Percentiles rank a stretch among this genome's conserved stretches.
Conservation (phyloP, 2,329 filamentous ascomycete species). For the Alternaria novae-zelandiae region DNA sequence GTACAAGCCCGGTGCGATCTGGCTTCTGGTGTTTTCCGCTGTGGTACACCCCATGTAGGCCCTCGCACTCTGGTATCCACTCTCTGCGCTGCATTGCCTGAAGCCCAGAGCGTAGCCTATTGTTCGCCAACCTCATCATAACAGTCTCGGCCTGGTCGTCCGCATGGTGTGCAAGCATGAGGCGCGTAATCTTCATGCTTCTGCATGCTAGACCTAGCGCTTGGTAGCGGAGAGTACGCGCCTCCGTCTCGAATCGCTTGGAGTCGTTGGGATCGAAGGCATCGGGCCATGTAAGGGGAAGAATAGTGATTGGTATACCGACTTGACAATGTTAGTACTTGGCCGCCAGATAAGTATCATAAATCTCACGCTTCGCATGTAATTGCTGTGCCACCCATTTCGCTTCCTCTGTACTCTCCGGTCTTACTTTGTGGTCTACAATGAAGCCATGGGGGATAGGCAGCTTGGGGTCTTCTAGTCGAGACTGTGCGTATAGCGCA, state of each 20-base stretch:
- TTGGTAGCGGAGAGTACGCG: constrained; percentile 76
- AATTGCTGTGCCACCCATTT: constrained; percentile 57
- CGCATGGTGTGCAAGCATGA: constrained; percentile 84
- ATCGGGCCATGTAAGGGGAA: constrained; percentile 49
- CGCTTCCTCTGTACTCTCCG: constrained; percentile 63
- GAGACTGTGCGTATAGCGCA: constrained; percentile 64
- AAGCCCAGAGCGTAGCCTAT: constrained; percentile 73
- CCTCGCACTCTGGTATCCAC: constrained; percentile 84
- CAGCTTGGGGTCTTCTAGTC: constrained; percentile 9
- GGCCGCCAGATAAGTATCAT: not conserved
- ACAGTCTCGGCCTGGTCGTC: constrained; percentile 94
- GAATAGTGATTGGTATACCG: constrained; percentile 37
- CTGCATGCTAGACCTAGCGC: constrained; percentile 68
- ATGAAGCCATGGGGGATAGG: constrained; percentile 61
- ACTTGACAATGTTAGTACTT: constrained; percentile 29
- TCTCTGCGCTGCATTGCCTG: constrained; percentile 69
- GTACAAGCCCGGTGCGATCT: constrained; percentile 26
- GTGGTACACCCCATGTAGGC: constrained; percentile 70
- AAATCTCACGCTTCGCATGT: constrained; percentile 49
- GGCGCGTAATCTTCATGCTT: constrained; percentile 57
- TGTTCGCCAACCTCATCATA: constrained; percentile 74
- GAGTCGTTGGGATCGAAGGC: constrained; percentile 51
- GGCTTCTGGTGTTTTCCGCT: constrained; percentile 34
- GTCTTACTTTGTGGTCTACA: constrained; percentile 66
- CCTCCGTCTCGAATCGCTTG: constrained; percentile 76